Base-by-base conservation (phyloP, 2,329 filamentous ascomycete genomes). In the Cladophialophora yegresii region DNA sequence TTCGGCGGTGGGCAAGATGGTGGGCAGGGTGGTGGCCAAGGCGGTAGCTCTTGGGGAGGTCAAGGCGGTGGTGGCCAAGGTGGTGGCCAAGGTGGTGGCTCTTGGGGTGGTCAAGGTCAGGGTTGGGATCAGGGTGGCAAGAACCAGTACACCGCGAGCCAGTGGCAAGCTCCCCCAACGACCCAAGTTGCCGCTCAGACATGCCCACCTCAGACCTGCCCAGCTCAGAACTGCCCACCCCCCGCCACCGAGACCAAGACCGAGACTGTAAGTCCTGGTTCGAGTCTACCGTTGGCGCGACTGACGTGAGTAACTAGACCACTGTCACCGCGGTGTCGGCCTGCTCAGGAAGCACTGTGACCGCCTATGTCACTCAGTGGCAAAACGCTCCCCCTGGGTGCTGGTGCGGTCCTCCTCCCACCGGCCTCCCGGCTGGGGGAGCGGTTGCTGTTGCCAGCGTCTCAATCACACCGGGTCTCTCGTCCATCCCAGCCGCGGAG, bases 401-500 rank as follows among this genome's bases (percentile, higher is more conserved):
- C 40, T 66, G 61, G 60, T 68, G 66, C 33, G 62, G 62, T 53
- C 28, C 53, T 50, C 53, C 62, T 49, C 49, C 54, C n/a, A 32
- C 47, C 26, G 30, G 55, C n/a, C 36, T 47, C 9, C 51, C 60
- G 16, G 32, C 33, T 16, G 56, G 28, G 16, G 33, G 36, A 3
- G 50, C 59, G 40, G 66, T 63, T 40, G 45, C 56, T 23, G 66
- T 62, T n/a, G 23, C 43, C 49, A 58, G 58, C 13, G 61, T 58
- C 8, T 66, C 66, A n/a, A 60, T 69, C n/a, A 61, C 36, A 13
- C 66, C 60, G 22, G 69, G 69, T 36, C 61, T 68, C 8, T 68
- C 67, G 9, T 69, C 67, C 12, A 69, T 71, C 26, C 69, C 69
- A 20, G 65, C 65, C 10, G 51, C 67, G 9, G 61, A 67, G n/a